These are phyloP conservation scores for Poterioochromonas sp. DNA, from an alignment of 352 stramenopile species.

Conservation along the genomic window DNA sequence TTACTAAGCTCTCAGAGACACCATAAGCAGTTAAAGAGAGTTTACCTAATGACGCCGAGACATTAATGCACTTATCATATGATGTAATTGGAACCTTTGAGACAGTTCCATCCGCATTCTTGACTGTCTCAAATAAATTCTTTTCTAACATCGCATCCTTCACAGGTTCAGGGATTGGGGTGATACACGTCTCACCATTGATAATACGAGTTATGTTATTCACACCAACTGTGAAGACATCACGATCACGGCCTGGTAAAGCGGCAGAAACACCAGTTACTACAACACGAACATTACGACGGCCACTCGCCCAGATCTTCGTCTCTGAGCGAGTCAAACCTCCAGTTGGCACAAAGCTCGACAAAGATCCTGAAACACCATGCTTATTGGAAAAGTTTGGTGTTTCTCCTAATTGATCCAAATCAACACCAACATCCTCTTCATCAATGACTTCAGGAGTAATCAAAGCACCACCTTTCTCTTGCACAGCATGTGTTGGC, in stretches of 20 bases:
- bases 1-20: slow-evolving; percentile 67
- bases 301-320: neutral
- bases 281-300: slow-evolving; percentile 46
- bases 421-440: neutral
- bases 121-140: slow-evolving; percentile 77
- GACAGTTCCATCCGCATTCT: slow-evolving; percentile 50
- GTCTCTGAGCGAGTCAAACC: too few species aligned
- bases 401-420: neutral
- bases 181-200: slow-evolving; percentile 76
- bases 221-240: slow-evolving; percentile 44
- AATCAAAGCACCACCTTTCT: neutral
- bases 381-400: too few species aligned
- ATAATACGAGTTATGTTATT: slow-evolving; percentile 73
- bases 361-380: too few species aligned
- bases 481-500: slow-evolving; percentile 16
- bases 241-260: slow-evolving; percentile 60
- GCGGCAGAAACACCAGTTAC: slow-evolving; percentile 80
- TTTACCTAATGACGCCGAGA: slow-evolving; percentile 65
- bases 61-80: slow-evolving; percentile 61
- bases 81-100: slow-evolving; percentile 52
- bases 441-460: neutral
- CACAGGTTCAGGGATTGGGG: slow-evolving; percentile 54
- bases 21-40: slow-evolving; percentile 75
- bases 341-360: too few species aligned
- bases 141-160: slow-evolving; percentile 77